These are phyloP conservation scores for Scedosporium aurantiacum DNA, from an alignment of 2,329 filamentous ascomycete genomes.

Conservation along the genomic window DNA sequence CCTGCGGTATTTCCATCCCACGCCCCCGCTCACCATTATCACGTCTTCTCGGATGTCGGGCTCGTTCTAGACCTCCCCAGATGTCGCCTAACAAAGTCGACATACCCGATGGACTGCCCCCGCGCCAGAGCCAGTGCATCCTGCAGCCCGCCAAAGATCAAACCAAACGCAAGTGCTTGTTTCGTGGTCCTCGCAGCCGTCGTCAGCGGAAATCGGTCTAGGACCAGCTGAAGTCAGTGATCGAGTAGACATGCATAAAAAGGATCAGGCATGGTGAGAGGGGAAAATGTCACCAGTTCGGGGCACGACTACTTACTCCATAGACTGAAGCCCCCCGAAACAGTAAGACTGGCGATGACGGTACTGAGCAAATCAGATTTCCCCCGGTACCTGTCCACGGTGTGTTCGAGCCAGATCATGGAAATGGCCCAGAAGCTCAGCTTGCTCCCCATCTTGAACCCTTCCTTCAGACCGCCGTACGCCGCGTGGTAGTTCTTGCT, in stretches of 20 bases:
- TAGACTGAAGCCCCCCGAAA: conserved; percentile 77
- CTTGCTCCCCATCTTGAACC: conserved; percentile 59
- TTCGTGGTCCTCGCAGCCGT: conserved; percentile 69
- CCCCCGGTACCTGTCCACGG: conserved; percentile 63
- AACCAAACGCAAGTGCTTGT: conserved; percentile 65
- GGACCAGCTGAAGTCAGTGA: not conserved
- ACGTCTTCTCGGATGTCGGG: not conserved
- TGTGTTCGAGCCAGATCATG: conserved; percentile 76
- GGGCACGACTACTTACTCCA: conserved; percentile 51
- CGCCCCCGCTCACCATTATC: not conserved
- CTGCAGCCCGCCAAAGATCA: conserved; percentile 72
- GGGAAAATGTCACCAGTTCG: conserved; percentile 2
- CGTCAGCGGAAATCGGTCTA: conserved; percentile 70
- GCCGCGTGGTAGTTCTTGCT: conserved; percentile 88
- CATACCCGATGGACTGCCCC: conserved; percentile 63
- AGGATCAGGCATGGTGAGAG: not conserved
- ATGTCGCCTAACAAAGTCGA: conserved; percentile 32
- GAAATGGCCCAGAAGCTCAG: conserved; percentile 62
- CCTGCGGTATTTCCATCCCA: too few species aligned
- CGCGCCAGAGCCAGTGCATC: conserved; percentile 59
- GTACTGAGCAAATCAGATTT: conserved; percentile 70
- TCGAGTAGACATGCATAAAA: not conserved
- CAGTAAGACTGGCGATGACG: conserved; percentile 68
- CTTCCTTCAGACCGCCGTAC: conserved; percentile 67
- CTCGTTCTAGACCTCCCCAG: not conserved